Evolutionary conservation across 345 rosid genomes (phyloP).

Genomic region (Rhodamnia rubescens): DNA sequence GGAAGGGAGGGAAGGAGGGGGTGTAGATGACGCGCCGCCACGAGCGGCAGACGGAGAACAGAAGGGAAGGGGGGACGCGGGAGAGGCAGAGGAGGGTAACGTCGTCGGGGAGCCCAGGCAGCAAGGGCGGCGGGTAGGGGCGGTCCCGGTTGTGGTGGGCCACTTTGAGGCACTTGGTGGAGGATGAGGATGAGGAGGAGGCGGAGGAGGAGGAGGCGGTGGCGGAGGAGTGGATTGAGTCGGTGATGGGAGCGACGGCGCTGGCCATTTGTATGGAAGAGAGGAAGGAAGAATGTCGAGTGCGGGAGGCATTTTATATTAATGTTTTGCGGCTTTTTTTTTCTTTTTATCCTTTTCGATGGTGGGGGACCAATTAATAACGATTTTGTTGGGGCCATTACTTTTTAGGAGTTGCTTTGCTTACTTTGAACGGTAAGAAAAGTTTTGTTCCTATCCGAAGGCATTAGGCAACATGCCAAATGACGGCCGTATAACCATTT

Average conservation of each 20-base stretch:
- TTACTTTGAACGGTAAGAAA: neutral
- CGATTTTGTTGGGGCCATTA: neutral
- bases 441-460: neutral
- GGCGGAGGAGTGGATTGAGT: neutral
- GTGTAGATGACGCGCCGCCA: conserved; percentile 47
- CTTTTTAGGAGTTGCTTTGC: neutral
- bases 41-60: conserved; percentile 36
- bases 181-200: neutral
- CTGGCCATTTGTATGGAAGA: neutral
- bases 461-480: neutral
- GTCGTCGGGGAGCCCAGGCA: conserved; percentile 44
- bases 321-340: neutral
- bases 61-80: conserved; percentile 19
- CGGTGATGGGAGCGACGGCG: neutral
- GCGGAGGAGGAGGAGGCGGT: neutral
- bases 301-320: neutral
- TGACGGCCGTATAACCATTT: too few species aligned
- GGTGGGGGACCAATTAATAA: neutral
- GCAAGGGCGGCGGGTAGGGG: conserved; percentile 7
- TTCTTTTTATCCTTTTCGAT: neutral
- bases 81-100: conserved; percentile 34
- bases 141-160: neutral
- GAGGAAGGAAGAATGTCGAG: neutral
- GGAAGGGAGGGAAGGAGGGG: conserved; percentile 36
- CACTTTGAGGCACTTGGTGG: conserved; percentile 15